Evolutionary conservation across 208 protist species (phyloP).

Genomic region (Leishmania lainsoni): DNA sequence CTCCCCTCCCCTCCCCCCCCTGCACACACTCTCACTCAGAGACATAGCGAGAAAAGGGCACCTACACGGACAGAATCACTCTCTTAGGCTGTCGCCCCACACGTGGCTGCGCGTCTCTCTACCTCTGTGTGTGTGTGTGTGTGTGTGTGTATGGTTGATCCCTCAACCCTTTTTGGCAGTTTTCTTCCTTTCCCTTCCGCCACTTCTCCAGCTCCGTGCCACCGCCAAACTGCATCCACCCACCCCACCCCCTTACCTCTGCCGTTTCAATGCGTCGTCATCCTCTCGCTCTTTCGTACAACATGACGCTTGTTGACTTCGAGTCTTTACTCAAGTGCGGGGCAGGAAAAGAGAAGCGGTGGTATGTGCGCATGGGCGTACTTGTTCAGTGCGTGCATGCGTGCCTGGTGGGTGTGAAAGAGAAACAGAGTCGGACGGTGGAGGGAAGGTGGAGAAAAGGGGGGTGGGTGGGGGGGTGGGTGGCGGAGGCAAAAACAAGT

Average conservation of each 20-base stretch:
- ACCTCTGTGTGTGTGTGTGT: not conserved
- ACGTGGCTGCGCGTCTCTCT: not conserved
- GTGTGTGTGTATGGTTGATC: not conserved
- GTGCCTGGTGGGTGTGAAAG: not conserved
- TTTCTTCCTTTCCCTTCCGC: too few species aligned
- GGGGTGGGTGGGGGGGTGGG: too few species aligned
- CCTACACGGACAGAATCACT: slow-evolving; percentile 10
- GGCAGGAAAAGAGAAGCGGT: too few species aligned
- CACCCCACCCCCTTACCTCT: not conserved
- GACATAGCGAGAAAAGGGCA: slow-evolving; percentile 50
- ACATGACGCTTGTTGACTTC: not conserved
- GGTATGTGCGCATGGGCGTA: not conserved
- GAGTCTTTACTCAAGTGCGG: not conserved
- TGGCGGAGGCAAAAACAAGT: too few species aligned
- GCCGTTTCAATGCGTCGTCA: not conserved
- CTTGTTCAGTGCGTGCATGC: too few species aligned
- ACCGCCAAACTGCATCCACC: not conserved
- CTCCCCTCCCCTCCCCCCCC: too few species aligned
- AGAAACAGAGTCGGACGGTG: not conserved
- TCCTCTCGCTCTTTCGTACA: not conserved
- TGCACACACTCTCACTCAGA: not conserved
- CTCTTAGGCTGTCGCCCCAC: not conserved
- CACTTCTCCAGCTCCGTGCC: not conserved
- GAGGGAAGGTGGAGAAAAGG: not conserved
- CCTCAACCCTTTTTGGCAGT: not conserved